phyloP scores from a whole-genome alignment of 169 alveolate genomes.

The Eimeria brunetti region DNA sequence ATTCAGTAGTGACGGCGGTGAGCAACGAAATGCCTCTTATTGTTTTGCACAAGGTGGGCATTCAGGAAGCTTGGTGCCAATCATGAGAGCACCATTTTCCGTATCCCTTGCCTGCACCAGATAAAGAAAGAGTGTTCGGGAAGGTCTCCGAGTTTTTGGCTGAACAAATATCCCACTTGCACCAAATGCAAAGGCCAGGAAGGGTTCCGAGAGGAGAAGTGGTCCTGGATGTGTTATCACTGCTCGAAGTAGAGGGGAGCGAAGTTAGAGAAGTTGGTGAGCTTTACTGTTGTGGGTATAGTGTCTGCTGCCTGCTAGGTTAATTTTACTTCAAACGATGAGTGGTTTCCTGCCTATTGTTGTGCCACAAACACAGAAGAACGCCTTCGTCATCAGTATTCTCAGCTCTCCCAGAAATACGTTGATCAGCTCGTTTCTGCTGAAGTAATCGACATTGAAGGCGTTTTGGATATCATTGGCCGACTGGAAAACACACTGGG shows the following conservation, averaged over 20 bases:
- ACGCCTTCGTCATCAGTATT: slow-evolving; percentile 57
- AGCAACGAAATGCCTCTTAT: background rate
- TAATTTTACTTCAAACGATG: background rate
- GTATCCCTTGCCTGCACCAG: background rate
- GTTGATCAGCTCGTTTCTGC: slow-evolving; percentile 58
- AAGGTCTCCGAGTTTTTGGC: slow-evolving; percentile 45
- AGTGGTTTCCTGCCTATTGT: background rate
- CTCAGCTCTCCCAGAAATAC: slow-evolving; percentile 58
- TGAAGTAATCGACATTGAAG: slow-evolving; percentile 35
- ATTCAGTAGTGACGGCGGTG: slow-evolving; percentile 40
- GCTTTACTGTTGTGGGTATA: background rate
- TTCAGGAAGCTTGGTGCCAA: background rate
- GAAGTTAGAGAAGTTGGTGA: slow-evolving; percentile 40
- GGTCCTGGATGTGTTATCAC: slow-evolving; percentile 38
- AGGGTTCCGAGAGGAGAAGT: slow-evolving; percentile 64
- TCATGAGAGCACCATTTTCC: background rate
- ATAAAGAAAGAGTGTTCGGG: slow-evolving; percentile 60
- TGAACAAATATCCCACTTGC: slow-evolving; percentile 8
- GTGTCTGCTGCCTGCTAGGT: background rate
- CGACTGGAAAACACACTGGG: slow-evolving; percentile 31
- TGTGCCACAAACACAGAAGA: slow-evolving; percentile 31
- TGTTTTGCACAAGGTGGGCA: background rate
- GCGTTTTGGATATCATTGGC: slow-evolving; percentile 51
- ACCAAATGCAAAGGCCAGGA: slow-evolving; percentile 53
- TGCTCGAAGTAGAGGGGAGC: slow-evolving; percentile 35